Percentiles rank a stretch among this genome's conserved stretches.
These are phyloP conservation scores for Globisporangium cylindrosporum DNA, from an alignment of 352 stramenopile genomes.

Conservation along the genomic window DNA sequence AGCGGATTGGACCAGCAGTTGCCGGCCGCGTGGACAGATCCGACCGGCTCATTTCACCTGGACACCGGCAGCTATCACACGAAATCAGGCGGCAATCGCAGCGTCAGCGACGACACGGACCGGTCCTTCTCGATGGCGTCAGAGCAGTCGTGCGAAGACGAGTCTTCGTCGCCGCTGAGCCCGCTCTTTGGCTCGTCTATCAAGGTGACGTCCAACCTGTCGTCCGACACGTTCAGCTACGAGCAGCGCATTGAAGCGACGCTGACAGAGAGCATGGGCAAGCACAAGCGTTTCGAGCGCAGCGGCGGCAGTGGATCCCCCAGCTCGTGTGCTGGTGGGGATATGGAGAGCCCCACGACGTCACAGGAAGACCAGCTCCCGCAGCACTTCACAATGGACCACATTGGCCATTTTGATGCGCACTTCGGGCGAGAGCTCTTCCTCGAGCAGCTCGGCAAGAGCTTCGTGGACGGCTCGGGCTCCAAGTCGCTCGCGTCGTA, in stretches of 20 bases:
- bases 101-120: constrained; percentile 63
- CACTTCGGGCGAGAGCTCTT: constrained; percentile 71
- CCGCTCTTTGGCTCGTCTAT: constrained; percentile 15
- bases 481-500: constrained; percentile 64
- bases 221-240: constrained; percentile 25
- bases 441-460: constrained; percentile 61
- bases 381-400: constrained; percentile 56
- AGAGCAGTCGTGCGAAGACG: constrained; percentile 38
- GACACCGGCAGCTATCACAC: constrained; percentile 24
- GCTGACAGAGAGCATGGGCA: constrained; percentile 47
- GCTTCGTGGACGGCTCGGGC: constrained; percentile 58
- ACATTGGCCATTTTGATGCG: constrained; percentile 62
- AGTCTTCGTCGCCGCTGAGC: constrained; percentile 22
- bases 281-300: constrained; percentile 26
- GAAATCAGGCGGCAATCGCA: constrained; percentile 32
- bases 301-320: constrained; percentile 13
- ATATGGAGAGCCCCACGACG: constrained; percentile 20
- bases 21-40: constrained; percentile 11
- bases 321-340: constrained; percentile 1
- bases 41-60: constrained; percentile 3
- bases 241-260: constrained; percentile 69
- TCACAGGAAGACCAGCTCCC: constrained; percentile 23
- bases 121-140: constrained; percentile 61
- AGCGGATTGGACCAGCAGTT: constrained; percentile 24
- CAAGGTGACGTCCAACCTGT: not conserved